phyloP scores from a whole-genome alignment of 2,329 filamentous ascomycete genomes.

The Penicillium paneum region DNA sequence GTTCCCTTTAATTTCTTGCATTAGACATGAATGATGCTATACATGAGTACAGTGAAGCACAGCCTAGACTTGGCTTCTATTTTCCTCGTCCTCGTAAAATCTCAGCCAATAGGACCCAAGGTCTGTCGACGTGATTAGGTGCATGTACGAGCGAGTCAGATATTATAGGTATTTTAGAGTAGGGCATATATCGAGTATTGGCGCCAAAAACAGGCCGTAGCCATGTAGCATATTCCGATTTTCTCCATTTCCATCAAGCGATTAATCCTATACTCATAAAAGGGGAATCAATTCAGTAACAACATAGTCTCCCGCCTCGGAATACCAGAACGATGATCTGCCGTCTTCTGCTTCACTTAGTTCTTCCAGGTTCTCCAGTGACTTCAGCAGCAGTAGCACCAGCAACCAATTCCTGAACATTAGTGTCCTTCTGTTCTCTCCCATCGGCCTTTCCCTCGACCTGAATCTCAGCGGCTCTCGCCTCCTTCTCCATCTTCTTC shows the following conservation, averaged over 20 bases:
- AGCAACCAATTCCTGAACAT: not conserved
- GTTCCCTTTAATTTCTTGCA: too few species aligned
- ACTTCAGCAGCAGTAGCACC: not conserved
- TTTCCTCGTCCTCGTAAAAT: too few species aligned
- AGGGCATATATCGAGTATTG: too few species aligned
- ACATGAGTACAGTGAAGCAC: too few species aligned
- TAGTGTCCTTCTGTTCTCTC: not conserved
- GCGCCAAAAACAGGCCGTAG: too few species aligned
- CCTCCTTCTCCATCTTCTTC: constrained; percentile 8
- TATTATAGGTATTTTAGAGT: too few species aligned
- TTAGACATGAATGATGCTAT: too few species aligned
- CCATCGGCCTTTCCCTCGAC: not conserved
- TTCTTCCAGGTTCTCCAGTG: not conserved
- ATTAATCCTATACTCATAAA: not conserved
- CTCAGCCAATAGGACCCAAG: too few species aligned
- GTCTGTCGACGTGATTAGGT: too few species aligned
- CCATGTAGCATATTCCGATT: not conserved
- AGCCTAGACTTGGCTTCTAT: too few species aligned
- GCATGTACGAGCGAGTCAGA: too few species aligned
- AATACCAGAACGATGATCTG: not conserved
- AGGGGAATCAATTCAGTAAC: not conserved
- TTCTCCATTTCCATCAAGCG: not conserved
- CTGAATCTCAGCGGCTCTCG: not conserved
- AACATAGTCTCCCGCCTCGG: not conserved
- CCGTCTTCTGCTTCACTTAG: not conserved